Base-by-base conservation (phyloP, 139 green algal genomes). In the Tetratostichococcus sp. region DNA sequence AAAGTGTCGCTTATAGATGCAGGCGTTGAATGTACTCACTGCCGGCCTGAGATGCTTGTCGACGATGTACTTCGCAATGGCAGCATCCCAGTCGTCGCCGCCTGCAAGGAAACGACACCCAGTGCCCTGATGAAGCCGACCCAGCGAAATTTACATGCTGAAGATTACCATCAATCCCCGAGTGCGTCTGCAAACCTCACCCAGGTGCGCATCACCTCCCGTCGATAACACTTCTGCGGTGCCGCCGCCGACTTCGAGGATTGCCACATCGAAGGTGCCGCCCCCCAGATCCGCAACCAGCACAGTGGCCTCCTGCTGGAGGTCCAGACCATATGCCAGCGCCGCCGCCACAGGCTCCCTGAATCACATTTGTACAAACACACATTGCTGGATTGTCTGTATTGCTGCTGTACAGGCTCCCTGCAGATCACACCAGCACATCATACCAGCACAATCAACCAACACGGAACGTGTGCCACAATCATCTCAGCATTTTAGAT, bases 231-330 rank as follows among this genome's bases (percentile, higher is more conserved):
- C 93, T 82, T 97, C 93, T 0, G 96, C 86, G 1, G 89, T 90
- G 31, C 93, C 92, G 35, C 87, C 85, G 33, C 93, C 93, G 0
- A 90, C 84, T 71, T 97, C 93, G 69, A 97, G 81, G n/a, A 97
- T 75, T 42, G 70, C 87, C 1, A 97, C 86, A 67, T 97, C 93
- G 79, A 91, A 95, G 6, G 93, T 97, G 69, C 93, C 93, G 11
- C 93, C 93, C 1, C 93, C 93, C 32, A 97, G 80, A 79, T 97
- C 93, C 73, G 97, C 92, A 69, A 97, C 93, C 34, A 97, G 84
- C 69, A 97, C 86, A 11, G 86, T 91, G 75, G 94, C 79, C 62
- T 97, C 91, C 73, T 89, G 33, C 71, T 87, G 72, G 31, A 92
- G 75, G 69, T 93, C 82, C 67, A 97, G 69, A 17, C 93, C 93